A percentile compares a stretch with the other conserved stretches of the same genome.
phyloP scores from a whole-genome alignment of 2,329 filamentous ascomycete genomes.

The Verticillium dahliae region DNA sequence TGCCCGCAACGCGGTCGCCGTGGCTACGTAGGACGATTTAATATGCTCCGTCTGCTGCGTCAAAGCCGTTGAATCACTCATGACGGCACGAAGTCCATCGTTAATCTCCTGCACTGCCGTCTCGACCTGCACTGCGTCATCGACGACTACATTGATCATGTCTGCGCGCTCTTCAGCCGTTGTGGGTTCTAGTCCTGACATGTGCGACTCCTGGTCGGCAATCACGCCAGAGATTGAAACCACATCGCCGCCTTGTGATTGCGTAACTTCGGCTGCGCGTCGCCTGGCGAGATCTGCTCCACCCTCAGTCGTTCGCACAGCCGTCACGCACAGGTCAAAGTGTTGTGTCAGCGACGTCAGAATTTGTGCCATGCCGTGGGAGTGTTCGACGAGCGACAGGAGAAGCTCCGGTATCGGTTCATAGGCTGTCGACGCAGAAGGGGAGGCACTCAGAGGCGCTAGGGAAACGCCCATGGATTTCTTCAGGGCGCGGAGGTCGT shows the following conservation, averaged over 20 bases:
- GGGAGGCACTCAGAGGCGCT: slow-evolving; percentile 20
- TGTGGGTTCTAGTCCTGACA: slow-evolving; percentile 58
- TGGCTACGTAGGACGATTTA: slow-evolving; percentile 46
- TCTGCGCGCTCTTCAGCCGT: slow-evolving; percentile 70
- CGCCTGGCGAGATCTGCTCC: slow-evolving; percentile 62
- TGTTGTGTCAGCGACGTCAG: slow-evolving; percentile 77
- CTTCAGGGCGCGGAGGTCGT: slow-evolving; percentile 61
- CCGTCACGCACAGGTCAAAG: slow-evolving; percentile 89
- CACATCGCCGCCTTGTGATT: slow-evolving; percentile 35
- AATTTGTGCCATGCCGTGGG: slow-evolving; percentile 74
- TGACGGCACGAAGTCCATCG: slow-evolving; percentile 71
- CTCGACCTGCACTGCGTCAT: slow-evolving; percentile 63
- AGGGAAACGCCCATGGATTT: slow-evolving; percentile 43
- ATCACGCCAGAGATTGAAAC: slow-evolving; percentile 64
- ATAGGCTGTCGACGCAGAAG: slow-evolving; percentile 27
- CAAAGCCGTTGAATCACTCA: slow-evolving; percentile 59
- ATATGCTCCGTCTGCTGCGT: slow-evolving; percentile 55
- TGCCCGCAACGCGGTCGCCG: slow-evolving; percentile 56
- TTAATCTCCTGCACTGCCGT: slow-evolving; percentile 65
- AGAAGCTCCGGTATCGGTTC: slow-evolving; percentile 46
- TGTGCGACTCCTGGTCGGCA: slow-evolving; percentile 46
- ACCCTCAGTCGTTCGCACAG: slow-evolving; percentile 83
- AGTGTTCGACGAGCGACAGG: slow-evolving; percentile 63
- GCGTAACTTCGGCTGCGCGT: slow-evolving; percentile 59
- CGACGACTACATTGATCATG: slow-evolving; percentile 73